A percentile compares a stretch with the other conserved stretches of the same genome.
Conservation (phyloP, 352 stramenopile species). For the Chrysophaeum taylorii region DNA sequence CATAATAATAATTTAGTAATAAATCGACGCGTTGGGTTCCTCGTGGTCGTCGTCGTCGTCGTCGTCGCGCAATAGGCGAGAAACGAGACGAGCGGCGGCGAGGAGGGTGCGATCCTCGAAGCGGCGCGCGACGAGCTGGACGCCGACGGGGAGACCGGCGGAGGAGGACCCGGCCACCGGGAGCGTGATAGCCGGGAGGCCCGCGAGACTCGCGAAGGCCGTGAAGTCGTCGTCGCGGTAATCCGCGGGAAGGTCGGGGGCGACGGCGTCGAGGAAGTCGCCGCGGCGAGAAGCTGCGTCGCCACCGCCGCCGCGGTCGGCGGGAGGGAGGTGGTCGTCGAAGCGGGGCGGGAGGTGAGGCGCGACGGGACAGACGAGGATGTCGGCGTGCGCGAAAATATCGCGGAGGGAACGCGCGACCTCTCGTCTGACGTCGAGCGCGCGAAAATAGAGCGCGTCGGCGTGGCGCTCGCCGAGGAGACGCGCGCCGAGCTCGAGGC, state of each 20-base stretch:
- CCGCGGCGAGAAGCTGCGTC: background rate
- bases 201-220: background rate
- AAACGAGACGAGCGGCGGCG: too few species aligned
- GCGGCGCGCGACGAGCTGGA: background rate
- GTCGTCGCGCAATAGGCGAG: too few species aligned
- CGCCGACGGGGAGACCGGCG: background rate
- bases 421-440: constrained; percentile 41
- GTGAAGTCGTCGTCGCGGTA: background rate
- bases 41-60: too few species aligned
- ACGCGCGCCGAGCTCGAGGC: constrained; percentile 75
- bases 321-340: constrained; percentile 44
- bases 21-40: too few species aligned
- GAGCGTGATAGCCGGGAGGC: background rate
- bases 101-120: background rate
- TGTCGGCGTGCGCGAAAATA: constrained; percentile 45
- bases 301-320: constrained; percentile 33
- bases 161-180: background rate
- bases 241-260: background rate
- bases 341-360: constrained; percentile 62
- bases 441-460: constrained; percentile 74
- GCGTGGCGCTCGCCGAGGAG: constrained; percentile 69
- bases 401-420: constrained; percentile 25
- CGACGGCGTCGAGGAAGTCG: background rate
- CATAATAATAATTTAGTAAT: too few species aligned
- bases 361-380: constrained; percentile 68